Evolutionary conservation across 768 basidiomycete genomes (phyloP).

Genomic region (Russula foetens): DNA sequence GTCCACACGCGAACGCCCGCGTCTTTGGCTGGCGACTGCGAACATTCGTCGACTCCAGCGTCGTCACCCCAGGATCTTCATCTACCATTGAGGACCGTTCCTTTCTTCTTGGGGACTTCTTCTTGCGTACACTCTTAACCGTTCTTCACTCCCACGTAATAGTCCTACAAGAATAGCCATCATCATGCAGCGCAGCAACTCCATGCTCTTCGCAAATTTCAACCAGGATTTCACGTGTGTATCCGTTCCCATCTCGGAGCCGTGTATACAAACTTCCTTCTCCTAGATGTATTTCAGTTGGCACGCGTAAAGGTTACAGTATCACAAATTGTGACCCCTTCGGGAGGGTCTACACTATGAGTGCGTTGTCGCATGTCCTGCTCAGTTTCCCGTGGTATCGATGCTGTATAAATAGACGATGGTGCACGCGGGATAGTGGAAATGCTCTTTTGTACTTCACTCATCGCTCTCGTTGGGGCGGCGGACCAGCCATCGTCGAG

Average conservation of each 20-base stretch:
- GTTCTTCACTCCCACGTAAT: not conserved
- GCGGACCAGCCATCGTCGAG: conserved; percentile 87
- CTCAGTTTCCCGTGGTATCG: not conserved
- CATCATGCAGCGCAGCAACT: conserved; percentile 26
- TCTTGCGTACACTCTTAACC: not conserved
- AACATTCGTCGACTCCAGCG: not conserved
- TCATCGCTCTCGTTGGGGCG: conserved; percentile 94
- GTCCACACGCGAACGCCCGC: not conserved
- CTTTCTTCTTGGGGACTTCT: not conserved
- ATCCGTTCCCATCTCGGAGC: not conserved
- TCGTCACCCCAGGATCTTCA: not conserved
- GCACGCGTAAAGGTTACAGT: conserved; percentile 90
- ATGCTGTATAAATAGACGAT: conserved; percentile 49
- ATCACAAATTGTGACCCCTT: conserved; percentile 99
- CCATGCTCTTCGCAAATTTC: conserved; percentile 85
- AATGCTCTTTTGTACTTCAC: conserved; percentile 98
- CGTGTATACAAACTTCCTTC: conserved; percentile 1
- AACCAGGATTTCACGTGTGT: conserved; percentile 94
- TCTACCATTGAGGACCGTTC: not conserved
- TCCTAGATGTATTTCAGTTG: conserved; percentile 80
- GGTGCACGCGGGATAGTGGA: conserved; percentile 95
- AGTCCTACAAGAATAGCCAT: not conserved
- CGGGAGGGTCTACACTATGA: conserved; percentile 90
- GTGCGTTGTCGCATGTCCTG: conserved; percentile 41
- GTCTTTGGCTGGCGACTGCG: not conserved